Base-by-base conservation (phyloP, 306 rosid species). In the Comarum palustre region DNA sequence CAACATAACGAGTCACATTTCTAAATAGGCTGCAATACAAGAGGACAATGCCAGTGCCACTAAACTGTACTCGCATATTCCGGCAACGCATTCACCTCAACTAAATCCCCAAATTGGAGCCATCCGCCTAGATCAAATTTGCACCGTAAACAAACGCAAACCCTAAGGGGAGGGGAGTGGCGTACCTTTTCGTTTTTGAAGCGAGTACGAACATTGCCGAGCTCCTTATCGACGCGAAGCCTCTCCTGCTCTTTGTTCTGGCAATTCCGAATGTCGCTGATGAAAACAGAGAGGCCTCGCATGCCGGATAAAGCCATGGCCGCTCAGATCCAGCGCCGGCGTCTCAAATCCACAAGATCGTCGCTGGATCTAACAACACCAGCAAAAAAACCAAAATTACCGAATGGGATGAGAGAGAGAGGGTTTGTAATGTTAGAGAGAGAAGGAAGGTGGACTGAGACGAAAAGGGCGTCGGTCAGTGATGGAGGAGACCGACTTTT, bases 281-380 rank as follows among this genome's bases (percentile, higher is more conserved):
- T 95, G 75, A 95, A 95, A 22, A 95, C 99, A 74, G 99, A 91
- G 76, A 95, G 96, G 34, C 99, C 99, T 83, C 99, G 77, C 99
- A 95, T 95, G 78, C 97, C 97, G 42, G 97, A 91, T 91, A 89
- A 84, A 74, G 99, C 96, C 99, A 95, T 95, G 83, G 65, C 79
- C 76, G 71, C 64, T 69, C 86, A 87, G 99, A 88, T 88, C 93
- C 91, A 77, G 82, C 48, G 67, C 45, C 51, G 19, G 45, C 57
- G n/a, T n/a, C n/a, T n/a, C n/a, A n/a, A 78, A 75, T 63, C 66
- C 69, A 62, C 74, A 4, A 82, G 90, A 88, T 88, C 91, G 63
- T 43, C 59, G 65, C 41, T 75, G 88, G 96, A 93, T 90, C 93
- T 78, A 77, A 29, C 22, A 55, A 27, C 7, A 46, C 6, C 51